These are phyloP conservation scores for Picea sitchensis DNA, from an alignment of 75 land plant genomes.

Conservation along the genomic window DNA sequence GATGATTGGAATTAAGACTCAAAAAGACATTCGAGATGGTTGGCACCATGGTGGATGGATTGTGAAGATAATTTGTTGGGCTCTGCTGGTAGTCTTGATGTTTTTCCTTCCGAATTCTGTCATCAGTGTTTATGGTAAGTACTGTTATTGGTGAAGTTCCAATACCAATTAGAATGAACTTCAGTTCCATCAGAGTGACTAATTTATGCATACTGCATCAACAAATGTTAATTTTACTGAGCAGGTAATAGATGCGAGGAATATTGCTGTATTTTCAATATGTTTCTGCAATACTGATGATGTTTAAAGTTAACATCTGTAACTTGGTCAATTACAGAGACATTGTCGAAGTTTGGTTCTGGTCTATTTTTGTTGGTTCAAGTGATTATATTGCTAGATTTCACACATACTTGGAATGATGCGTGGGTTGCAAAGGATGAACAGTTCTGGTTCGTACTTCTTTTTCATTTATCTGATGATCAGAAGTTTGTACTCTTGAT, in stretches of 20 bases:
- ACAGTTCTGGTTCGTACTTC: constrained; percentile 30
- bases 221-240: not conserved
- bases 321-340: constrained; percentile 21
- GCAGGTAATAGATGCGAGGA: not conserved
- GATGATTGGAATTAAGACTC: constrained; percentile 48
- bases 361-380: constrained; percentile 40
- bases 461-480: not conserved
- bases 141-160: not conserved
- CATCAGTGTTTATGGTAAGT: constrained; percentile 39
- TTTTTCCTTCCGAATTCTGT: constrained; percentile 43
- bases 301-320: not conserved
- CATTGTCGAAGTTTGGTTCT: constrained; percentile 36
- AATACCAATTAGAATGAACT: not conserved
- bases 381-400: constrained; percentile 41
- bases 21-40: constrained; percentile 32
- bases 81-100: constrained; percentile 26
- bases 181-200: not conserved
- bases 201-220: not conserved
- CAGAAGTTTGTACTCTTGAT: not conserved
- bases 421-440: constrained; percentile 49
- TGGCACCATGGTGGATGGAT: constrained; percentile 57
- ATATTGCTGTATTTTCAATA: not conserved
- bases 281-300: not conserved
- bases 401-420: constrained; percentile 49
- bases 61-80: constrained; percentile 39